phyloP scores from a whole-genome alignment of 805 yeast genomes.

The Maudiozyma serrabonitensis region DNA sequence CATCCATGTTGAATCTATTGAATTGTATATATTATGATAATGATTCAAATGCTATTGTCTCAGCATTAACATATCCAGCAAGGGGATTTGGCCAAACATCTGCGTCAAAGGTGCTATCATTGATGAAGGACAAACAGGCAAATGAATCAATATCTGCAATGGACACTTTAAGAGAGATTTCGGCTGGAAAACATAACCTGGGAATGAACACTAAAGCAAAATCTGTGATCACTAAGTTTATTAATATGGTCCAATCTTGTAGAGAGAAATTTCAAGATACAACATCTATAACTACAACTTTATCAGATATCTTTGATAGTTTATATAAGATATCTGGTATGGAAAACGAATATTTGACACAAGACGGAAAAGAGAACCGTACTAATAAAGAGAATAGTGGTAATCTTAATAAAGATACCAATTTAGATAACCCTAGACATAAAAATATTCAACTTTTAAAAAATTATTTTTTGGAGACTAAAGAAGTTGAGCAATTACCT shows the following conservation, averaged over 20 bases:
- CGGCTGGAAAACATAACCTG: conserved; percentile 1
- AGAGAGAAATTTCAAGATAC: conserved; percentile 5
- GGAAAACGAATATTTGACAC: conserved; percentile 17
- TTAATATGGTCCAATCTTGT: conserved; percentile 18
- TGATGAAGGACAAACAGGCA: conserved; percentile 2
- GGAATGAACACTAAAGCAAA: conserved; percentile 17
- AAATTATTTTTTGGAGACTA: conserved; percentile 15
- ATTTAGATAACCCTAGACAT: conserved; percentile 22
- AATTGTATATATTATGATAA: conserved; percentile 48
- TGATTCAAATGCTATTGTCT: conserved; percentile 51
- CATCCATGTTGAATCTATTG: conserved; percentile 51
- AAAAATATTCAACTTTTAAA: conserved; percentile 18
- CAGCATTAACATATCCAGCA: conserved; percentile 51
- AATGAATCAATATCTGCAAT: not conserved
- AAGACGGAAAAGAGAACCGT: conserved; percentile 21
- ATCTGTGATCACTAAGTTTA: conserved; percentile 15
- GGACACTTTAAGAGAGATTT: not conserved
- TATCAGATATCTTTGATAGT: conserved; percentile 20
- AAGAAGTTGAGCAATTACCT: conserved; percentile 3
- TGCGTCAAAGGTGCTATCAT: conserved; percentile 23
- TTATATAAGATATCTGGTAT: conserved; percentile 26
- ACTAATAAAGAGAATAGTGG: not conserved
- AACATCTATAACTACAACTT: conserved; percentile 5
- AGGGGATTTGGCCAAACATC: conserved; percentile 60
- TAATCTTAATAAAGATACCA: conserved; percentile 10